Conservation (phyloP, 139 green algal species). For the Dunaliella sp. region DNA sequence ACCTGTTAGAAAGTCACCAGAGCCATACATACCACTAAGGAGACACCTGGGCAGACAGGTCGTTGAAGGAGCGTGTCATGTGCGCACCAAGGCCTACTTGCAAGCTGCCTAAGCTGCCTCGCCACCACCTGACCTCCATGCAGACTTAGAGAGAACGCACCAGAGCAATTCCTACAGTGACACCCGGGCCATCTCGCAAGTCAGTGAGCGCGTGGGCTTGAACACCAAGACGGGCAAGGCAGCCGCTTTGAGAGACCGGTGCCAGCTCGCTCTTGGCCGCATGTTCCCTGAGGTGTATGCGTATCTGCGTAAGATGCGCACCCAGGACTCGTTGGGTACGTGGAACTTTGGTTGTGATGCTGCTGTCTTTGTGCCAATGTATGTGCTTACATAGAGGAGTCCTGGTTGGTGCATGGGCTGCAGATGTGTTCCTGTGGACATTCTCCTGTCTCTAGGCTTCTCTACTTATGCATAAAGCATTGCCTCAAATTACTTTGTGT, state of each 20-base stretch:
- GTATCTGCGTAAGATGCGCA: conserved; percentile 26
- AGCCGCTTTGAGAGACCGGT: background rate
- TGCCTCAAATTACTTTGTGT: no score
- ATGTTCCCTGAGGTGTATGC: conserved; percentile 28
- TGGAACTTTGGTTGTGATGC: background rate
- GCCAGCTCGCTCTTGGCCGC: conserved; percentile 18
- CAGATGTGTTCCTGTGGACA: no score
- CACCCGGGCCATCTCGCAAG: background rate
- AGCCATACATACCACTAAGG: no score
- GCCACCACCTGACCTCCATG: no score
- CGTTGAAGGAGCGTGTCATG: no score
- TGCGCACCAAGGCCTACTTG: no score
- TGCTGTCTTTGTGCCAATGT: background rate
- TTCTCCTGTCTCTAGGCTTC: no score
- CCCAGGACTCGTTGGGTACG: background rate
- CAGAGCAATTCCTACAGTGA: background rate
- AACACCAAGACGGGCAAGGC: conserved; percentile 19
- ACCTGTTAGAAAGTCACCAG: no score
- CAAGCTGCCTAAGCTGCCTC: no score
- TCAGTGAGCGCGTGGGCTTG: conserved; percentile 9
- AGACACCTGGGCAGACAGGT: no score
- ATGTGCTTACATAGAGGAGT: background rate
- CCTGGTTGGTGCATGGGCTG: no score
- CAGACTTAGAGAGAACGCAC: background rate
- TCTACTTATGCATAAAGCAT: no score